Percentiles rank a stretch among this genome's conserved stretches.
phyloP scores from a whole-genome alignment of 306 rosid genomes.

The Aeschynomene evenia region DNA sequence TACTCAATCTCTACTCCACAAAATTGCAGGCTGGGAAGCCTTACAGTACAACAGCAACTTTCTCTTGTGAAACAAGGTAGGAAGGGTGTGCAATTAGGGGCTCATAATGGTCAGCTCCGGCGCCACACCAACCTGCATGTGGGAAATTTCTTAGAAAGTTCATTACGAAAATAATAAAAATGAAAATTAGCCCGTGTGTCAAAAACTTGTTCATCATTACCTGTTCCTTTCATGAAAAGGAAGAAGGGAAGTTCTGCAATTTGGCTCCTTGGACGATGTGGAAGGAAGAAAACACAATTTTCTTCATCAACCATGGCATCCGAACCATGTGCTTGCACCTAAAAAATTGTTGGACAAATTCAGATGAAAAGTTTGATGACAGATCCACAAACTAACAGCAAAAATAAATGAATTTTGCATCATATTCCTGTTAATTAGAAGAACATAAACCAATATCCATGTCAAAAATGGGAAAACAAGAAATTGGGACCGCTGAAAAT shows the following conservation, averaged over 20 bases:
- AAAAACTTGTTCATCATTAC: slow-evolving; percentile 37
- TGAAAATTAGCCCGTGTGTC: neutral
- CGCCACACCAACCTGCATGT: slow-evolving; percentile 94
- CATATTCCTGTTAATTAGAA: slow-evolving; percentile 1
- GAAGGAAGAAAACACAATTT: slow-evolving; percentile 92
- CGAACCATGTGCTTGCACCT: slow-evolving; percentile 98
- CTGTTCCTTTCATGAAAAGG: slow-evolving; percentile 99
- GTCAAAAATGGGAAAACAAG: slow-evolving; percentile 7
- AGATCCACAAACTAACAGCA: slow-evolving; percentile 9
- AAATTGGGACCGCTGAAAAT: neutral
- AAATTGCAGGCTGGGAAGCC: slow-evolving; percentile 59
- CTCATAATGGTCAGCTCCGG: slow-evolving; percentile 97
- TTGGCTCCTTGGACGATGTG: slow-evolving; percentile 89
- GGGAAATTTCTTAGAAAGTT: slow-evolving; percentile 20
- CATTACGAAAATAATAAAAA: neutral
- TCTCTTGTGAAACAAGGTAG: slow-evolving; percentile 71
- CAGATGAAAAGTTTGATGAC: slow-evolving; percentile 23
- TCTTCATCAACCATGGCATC: slow-evolving; percentile 99
- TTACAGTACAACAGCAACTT: slow-evolving; percentile 90
- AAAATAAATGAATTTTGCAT: neutral
- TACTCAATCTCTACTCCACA: slow-evolving; percentile 65
- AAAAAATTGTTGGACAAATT: slow-evolving; percentile 30
- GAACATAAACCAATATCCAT: neutral
- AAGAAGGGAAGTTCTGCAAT: slow-evolving; percentile 80
- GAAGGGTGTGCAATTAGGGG: slow-evolving; percentile 86